Evolutionary conservation across 139 green algal genomes (phyloP), one percentile per base, ranked within the genome.

Genomic region (Spirogloea muscicola): DNA sequence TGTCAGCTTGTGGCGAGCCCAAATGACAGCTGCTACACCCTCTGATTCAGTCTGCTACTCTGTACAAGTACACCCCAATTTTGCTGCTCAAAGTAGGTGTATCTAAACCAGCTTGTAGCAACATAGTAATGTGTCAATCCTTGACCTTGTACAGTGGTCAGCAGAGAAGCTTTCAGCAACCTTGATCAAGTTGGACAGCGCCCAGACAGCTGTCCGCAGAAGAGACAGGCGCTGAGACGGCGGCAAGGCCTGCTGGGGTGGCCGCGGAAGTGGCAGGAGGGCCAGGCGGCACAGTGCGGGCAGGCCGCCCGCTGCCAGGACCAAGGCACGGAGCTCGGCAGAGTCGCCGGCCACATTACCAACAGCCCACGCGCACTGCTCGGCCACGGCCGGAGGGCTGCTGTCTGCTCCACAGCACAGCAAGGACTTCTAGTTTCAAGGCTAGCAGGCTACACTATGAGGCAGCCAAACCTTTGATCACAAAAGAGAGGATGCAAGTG

Each of bases 331-430:
- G 36, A 78, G 21, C n/a, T 79, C 76, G 25, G 25, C 40, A 0
- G 18, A 39, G 29, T 83, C 76, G 5, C 60, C 69, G n/a, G 69
- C 55, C 10, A 83, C 37, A 44, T 83, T 83, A 34, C 76, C 70
- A 36, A 83, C 41, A 29, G 76, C 76, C 76, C 76, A 83, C 34
- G 60, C 76, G 39, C 57, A 74, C 59, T 83, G 76, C 68, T 83
- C 76, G 21, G 55, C 70, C 25, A 83, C 16, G 5, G 68, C 13
- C 2, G 48, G 40, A 9, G 70, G 18, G 5, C 25, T 68, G 7
- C 25, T 74, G 27, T 74, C 59, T 68, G 59, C n/a, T 43, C 21
- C 46, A 31, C 46, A 21, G 21, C 21, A 55, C 46, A 55, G 46
- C 46, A n/a, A n/a, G n/a, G 21, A 21, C 46, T 31, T 55, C 46